A percentile compares a stretch with the other conserved stretches of the same genome.
Conservation (phyloP, 805 yeast genomes). For the Saccharomycopsis sp. region DNA sequence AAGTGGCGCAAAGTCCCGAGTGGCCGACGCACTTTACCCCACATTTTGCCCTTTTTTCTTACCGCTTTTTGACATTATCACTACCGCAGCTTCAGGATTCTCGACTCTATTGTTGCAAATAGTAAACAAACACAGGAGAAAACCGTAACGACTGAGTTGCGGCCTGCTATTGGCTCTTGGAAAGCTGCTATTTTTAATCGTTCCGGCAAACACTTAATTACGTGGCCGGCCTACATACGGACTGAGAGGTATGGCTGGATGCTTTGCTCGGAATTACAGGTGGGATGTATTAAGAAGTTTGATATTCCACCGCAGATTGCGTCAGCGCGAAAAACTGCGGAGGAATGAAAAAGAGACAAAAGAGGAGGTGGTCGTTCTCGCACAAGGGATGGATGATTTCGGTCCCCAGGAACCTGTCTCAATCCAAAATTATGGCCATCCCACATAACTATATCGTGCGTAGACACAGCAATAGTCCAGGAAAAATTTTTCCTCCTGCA, state of each 20-base stretch:
- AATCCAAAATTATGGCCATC: neutral
- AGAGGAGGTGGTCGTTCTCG: neutral
- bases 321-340: neutral
- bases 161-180: neutral
- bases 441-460: too few relatives aligned
- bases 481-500: neutral
- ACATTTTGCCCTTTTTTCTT: neutral
- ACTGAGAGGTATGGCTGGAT: too few relatives aligned
- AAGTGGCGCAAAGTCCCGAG: neutral
- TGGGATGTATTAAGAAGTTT: neutral
- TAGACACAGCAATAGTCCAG: neutral
- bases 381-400: neutral
- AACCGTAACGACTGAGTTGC: neutral
- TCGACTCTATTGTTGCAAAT: too few relatives aligned
- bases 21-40: neutral
- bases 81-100: neutral
- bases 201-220: neutral
- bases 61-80: neutral
- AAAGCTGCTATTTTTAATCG: neutral
- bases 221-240: too few relatives aligned
- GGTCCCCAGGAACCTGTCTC: neutral
- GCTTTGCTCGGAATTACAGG: neutral
- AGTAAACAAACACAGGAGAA: constrained; percentile 1
- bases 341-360: neutral
- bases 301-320: neutral